A percentile compares a stretch with the other conserved stretches of the same genome.
Evolutionary conservation across 208 protist genomes (phyloP).

Genomic region (Herpetomonas samuelpessoai): DNA sequence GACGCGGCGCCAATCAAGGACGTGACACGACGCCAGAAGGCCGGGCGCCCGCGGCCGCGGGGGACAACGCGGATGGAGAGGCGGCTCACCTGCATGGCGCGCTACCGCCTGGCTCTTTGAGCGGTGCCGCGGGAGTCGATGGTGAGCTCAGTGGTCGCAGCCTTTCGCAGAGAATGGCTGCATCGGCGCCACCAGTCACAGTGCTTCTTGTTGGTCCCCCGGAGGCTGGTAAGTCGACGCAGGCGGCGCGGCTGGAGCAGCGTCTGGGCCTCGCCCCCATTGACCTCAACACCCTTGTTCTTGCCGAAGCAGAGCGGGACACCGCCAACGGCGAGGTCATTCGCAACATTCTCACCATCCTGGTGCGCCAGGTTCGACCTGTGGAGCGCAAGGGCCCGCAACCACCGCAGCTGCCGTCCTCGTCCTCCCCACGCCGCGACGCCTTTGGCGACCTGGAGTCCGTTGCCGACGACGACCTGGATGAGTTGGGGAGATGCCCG

Average conservation of each 20-base stretch:
- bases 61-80: not conserved
- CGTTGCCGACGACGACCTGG: not conserved
- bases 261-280: constrained; percentile 23
- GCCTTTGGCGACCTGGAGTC: not conserved
- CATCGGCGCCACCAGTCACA: constrained; percentile 5
- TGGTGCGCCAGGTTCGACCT: not conserved
- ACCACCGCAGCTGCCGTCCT: not conserved
- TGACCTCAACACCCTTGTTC: constrained; percentile 54
- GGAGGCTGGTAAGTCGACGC: constrained; percentile 67
- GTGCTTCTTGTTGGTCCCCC: constrained; percentile 82
- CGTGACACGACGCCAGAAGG: not conserved
- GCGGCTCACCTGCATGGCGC: not conserved
- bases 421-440: not conserved
- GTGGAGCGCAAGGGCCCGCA: not conserved
- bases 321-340: constrained; percentile 68
- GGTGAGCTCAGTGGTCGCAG: too few relatives aligned
- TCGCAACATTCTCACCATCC: constrained; percentile 44
- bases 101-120: not conserved
- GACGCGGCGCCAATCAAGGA: not conserved
- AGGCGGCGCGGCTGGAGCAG: constrained; percentile 38
- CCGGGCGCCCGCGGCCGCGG: too few relatives aligned
- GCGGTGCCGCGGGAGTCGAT: not conserved
- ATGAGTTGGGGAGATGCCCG: not conserved
- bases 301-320: constrained; percentile 59
- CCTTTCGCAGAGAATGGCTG: not conserved